phyloP scores from a whole-genome alignment of 352 stramenopile genomes.

The Pythium oligandrum region DNA sequence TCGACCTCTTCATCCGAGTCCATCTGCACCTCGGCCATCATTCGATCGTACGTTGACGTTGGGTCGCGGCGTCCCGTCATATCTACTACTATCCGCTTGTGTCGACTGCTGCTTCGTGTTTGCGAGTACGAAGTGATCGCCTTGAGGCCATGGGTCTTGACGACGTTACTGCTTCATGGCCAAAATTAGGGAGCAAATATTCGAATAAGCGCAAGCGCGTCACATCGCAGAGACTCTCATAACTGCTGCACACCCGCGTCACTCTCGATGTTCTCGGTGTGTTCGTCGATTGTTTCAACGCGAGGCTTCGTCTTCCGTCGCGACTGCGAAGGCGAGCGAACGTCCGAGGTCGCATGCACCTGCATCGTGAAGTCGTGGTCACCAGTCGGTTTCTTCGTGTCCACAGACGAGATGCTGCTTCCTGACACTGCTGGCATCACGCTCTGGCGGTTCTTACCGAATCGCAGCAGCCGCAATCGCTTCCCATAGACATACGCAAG shows the following conservation, averaged over 20 bases:
- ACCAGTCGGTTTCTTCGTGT: no score
- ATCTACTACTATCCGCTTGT: background rate
- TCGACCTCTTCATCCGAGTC: conserved; percentile 7
- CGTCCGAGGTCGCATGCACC: conserved; percentile 7
- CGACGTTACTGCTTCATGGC: no score
- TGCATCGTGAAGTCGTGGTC: background rate
- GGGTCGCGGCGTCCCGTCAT: conserved; percentile 11
- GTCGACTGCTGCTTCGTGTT: no score
- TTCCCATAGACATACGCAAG: conserved; percentile 10
- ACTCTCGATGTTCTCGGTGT: conserved; percentile 8
- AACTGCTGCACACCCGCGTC: background rate
- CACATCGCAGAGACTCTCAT: background rate
- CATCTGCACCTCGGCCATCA: conserved; percentile 18
- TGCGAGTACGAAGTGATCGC: no score
- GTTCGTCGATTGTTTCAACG: conserved; percentile 21
- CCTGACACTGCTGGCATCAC: conserved; percentile 16
- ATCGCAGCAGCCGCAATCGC: conserved; percentile 8
- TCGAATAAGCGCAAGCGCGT: no score
- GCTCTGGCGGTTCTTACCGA: background rate
- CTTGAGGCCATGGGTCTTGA: no score
- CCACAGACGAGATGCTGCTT: background rate
- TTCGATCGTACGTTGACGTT: conserved; percentile 14
- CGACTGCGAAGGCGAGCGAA: conserved; percentile 7
- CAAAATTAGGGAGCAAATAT: no score
- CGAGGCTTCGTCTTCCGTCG: conserved; percentile 11